Conservation (phyloP, 495 filamentous ascomycete species). For the Elasticomyces elasticus region DNA sequence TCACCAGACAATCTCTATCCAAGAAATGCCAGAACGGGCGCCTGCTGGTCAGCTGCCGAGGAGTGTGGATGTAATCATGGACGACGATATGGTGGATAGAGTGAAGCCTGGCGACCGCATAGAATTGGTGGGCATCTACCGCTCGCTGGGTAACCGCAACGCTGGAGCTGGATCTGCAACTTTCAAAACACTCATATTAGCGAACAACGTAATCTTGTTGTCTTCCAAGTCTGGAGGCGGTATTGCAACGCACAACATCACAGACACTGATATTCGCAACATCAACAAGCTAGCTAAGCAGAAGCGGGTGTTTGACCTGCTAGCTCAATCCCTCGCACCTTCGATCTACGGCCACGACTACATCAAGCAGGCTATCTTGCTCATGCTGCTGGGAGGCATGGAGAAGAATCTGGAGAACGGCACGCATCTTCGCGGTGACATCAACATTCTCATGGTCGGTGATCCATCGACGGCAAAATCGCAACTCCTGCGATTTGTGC, state of each 20-base stretch:
- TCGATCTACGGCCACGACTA: constrained; percentile 96
- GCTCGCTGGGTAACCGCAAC: constrained; percentile 89
- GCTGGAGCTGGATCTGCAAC: constrained; percentile 74
- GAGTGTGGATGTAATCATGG: constrained; percentile 93
- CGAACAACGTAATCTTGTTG: constrained; percentile 89
- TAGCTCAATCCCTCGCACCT: constrained; percentile 94
- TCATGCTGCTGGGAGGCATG: constrained; percentile 96
- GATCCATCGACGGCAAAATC: constrained; percentile 98
- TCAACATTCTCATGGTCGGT: constrained; percentile 99
- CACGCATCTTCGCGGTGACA: constrained; percentile 94
- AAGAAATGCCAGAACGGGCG: constrained; percentile 98
- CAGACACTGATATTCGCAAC: constrained; percentile 96
- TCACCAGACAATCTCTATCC: constrained; percentile 95
- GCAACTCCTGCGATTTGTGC: constrained; percentile 90
- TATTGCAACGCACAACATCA: constrained; percentile 82
- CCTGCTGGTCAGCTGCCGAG: constrained; percentile 92
- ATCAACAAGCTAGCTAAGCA: constrained; percentile 98
- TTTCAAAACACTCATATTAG: constrained; percentile 86
- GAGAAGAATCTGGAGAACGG: constrained; percentile 99
- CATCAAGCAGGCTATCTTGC: constrained; percentile 94
- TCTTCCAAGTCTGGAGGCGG: constrained; percentile 95
- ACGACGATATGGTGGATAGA: constrained; percentile 91
- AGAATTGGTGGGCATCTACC: constrained; percentile 87
- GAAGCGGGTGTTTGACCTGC: constrained; percentile 80
- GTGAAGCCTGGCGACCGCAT: constrained; percentile 94